These are phyloP conservation scores for Scheffersomyces cryptocercus DNA, from an alignment of 1,139 yeast species.

Conservation along the genomic window DNA sequence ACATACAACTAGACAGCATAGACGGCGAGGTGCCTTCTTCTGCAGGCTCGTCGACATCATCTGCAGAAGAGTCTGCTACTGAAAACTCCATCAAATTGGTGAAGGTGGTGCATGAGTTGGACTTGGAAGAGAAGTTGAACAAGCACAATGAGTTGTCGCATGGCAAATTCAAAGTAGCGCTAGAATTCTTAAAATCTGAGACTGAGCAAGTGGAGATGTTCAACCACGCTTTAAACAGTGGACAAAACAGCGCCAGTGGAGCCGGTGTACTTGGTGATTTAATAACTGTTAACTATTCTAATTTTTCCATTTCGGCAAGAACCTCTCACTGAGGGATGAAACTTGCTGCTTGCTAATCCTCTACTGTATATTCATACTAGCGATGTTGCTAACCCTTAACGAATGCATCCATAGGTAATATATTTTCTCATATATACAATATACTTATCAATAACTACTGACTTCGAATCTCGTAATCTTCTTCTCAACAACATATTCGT, in stretches of 20 bases:
- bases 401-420: too few relatives aligned
- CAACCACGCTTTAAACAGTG: slow-evolving; percentile 16
- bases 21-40: slow-evolving; percentile 7
- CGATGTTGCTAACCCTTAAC: too few relatives aligned
- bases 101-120: slow-evolving; percentile 34
- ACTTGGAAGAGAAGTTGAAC: slow-evolving; percentile 48
- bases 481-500: too few relatives aligned
- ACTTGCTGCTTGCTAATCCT: not conserved
- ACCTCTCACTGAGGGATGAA: slow-evolving; percentile 13
- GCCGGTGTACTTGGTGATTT: slow-evolving; percentile 36
- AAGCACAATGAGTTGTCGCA: slow-evolving; percentile 60
- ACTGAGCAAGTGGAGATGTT: slow-evolving; percentile 27
- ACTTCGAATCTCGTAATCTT: too few relatives aligned
- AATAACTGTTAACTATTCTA: slow-evolving; percentile 50
- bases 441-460: too few relatives aligned
- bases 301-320: slow-evolving; percentile 33
- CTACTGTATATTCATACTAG: not conserved
- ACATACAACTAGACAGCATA: slow-evolving; percentile 13
- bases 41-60: not conserved
- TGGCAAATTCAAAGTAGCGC: slow-evolving; percentile 49
- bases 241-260: slow-evolving; percentile 17
- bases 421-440: too few relatives aligned
- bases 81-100: slow-evolving; percentile 29
- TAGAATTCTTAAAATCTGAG: slow-evolving; percentile 48
- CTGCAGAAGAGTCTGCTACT: slow-evolving; percentile 10